phyloP scores from a whole-genome alignment of 805 yeast species.

The Ogataea sp. region DNA sequence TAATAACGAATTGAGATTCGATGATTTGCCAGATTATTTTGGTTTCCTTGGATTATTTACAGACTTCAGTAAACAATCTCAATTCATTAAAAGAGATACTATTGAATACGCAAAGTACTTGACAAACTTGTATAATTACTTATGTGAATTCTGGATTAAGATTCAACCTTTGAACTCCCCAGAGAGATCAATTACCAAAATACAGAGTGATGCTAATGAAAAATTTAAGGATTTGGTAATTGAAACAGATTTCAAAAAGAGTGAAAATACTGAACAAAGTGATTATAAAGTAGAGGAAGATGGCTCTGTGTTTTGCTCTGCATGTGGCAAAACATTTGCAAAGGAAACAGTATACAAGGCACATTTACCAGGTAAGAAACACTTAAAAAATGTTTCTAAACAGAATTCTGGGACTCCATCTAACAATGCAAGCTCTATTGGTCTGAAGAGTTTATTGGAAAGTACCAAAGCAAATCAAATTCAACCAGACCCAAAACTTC shows the following conservation, averaged over 20 bases:
- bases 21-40: slow-evolving; percentile 28
- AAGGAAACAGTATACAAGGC: slow-evolving; percentile 56
- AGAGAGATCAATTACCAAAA: slow-evolving; percentile 19
- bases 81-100: slow-evolving; percentile 4
- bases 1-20: slow-evolving; percentile 12
- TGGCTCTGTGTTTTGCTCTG: slow-evolving; percentile 41
- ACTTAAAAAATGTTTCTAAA: slow-evolving; percentile 54
- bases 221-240: too few relatives aligned
- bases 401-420: too few relatives aligned
- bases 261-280: slow-evolving; percentile 1
- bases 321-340: slow-evolving; percentile 58
- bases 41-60: slow-evolving; percentile 43
- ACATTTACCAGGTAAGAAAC: slow-evolving; percentile 73
- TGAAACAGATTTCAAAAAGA: too few relatives aligned
- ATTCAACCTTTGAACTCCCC: slow-evolving; percentile 41
- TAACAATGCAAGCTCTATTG: too few relatives aligned
- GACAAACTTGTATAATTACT: slow-evolving; percentile 36
- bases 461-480: too few relatives aligned
- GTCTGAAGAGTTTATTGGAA: too few relatives aligned
- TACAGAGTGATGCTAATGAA: slow-evolving; percentile 13
- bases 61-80: slow-evolving; percentile 20
- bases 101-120: slow-evolving; percentile 38
- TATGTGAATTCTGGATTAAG: slow-evolving; percentile 38
- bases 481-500: slow-evolving; percentile 1
- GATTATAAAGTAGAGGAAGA: slow-evolving; percentile 13